Evolutionary conservation across 495 filamentous ascomycete genomes (phyloP).

Genomic region (Penicillium mononematosum): DNA sequence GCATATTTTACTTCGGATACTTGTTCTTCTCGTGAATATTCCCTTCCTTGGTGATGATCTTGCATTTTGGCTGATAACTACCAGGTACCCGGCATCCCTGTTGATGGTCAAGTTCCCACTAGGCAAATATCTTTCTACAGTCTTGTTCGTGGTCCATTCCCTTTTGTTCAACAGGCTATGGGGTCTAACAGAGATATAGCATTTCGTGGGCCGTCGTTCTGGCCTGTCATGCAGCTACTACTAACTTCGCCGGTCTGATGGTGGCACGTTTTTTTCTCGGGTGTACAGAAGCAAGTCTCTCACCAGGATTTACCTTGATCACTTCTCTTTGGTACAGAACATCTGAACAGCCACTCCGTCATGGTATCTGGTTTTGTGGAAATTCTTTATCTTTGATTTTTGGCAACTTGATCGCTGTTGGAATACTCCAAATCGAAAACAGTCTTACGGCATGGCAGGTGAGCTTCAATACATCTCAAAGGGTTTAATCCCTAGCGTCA

Average conservation of each 20-base stretch:
- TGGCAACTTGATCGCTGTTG: slow-evolving; percentile 25
- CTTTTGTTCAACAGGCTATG: background rate
- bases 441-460: slow-evolving; percentile 25
- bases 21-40: slow-evolving; percentile 40
- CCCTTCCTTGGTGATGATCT: no score
- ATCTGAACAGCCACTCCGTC: slow-evolving; percentile 50
- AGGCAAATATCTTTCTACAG: slow-evolving; percentile 49
- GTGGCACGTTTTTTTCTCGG: slow-evolving; percentile 50
- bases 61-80: background rate
- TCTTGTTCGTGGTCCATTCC: slow-evolving; percentile 42
- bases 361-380: slow-evolving; percentile 50
- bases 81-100: slow-evolving; percentile 36
- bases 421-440: slow-evolving; percentile 25
- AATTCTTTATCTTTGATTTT: slow-evolving; percentile 27
- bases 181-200: slow-evolving; percentile 11
- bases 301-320: slow-evolving; percentile 26
- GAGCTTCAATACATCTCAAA: background rate
- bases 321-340: slow-evolving; percentile 45
- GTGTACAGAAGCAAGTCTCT: slow-evolving; percentile 47
- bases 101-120: slow-evolving; percentile 41
- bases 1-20: slow-evolving; percentile 61
- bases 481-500: no score
- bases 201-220: slow-evolving; percentile 43
- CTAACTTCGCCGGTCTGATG: slow-evolving; percentile 47
- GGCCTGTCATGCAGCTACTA: slow-evolving; percentile 47